These are phyloP conservation scores for Phytophthora brassicae DNA, from an alignment of 352 stramenopile species.

Conservation along the genomic window DNA sequence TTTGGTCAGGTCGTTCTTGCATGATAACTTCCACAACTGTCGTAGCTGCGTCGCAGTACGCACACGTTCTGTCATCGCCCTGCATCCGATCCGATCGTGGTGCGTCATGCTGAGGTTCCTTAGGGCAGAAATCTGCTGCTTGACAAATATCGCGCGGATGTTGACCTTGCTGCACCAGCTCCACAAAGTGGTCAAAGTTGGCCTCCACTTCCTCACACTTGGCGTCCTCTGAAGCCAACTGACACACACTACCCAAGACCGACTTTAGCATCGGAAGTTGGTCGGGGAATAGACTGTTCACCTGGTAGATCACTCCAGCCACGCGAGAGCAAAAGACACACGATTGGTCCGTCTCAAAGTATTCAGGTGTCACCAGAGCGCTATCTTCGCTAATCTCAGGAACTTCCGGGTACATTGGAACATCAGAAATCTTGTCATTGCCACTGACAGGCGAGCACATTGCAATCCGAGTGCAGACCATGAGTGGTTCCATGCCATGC, in stretches of 20 bases:
- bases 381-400: constrained; percentile 6
- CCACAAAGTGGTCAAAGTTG: constrained; percentile 66
- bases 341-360: constrained; percentile 15
- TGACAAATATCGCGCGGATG: constrained; percentile 49
- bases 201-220: constrained; percentile 52
- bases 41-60: constrained; percentile 61
- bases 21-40: constrained; percentile 50
- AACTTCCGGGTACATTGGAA: constrained; percentile 7
- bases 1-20: constrained; percentile 44
- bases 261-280: constrained; percentile 49
- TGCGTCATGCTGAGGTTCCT: constrained; percentile 6
- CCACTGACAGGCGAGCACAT: constrained; percentile 57
- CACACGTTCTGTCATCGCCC: constrained; percentile 43
- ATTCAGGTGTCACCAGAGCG: constrained; percentile 4
- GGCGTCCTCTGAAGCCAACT: constrained; percentile 36
- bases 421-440: constrained; percentile 11
- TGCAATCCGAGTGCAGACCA: constrained; percentile 55
- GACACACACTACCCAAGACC: constrained; percentile 45
- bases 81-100: constrained; percentile 1
- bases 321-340: constrained; percentile 59
- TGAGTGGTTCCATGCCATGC: constrained; percentile 58
- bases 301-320: constrained; percentile 41
- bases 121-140: constrained; percentile 41
- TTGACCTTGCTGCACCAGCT: constrained; percentile 49
- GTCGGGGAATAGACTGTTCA: constrained; percentile 36